Evolutionary conservation across 2,329 filamentous ascomycete genomes (phyloP), one percentile per base, ranked within the genome.

Genomic region (Diaporthe helianthi): DNA sequence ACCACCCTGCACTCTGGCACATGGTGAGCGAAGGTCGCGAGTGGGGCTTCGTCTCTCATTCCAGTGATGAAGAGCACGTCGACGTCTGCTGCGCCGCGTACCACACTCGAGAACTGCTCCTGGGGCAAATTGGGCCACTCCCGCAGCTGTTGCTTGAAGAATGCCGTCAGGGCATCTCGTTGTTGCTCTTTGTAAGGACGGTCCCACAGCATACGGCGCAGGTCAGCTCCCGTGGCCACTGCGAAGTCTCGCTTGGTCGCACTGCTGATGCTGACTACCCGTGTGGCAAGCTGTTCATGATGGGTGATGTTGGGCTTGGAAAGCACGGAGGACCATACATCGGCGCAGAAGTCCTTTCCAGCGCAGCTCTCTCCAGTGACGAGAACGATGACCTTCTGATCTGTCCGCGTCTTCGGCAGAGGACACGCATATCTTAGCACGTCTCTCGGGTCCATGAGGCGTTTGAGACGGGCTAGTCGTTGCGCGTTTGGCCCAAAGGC

Each of bases 131-230:
- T 72, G 70, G 86, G 85, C 51, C 79, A 78, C 73, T 79, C 69
- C 33, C 54, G 73, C 47, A 85, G 73, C 74, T 87, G 84, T 0
- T 75, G 69, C 54, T 83, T 73, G 76, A 83, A 90, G 71, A 86
- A 90, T 2, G 64, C 71, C 2, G 84, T 86, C 77, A 91, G 76
- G 0, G 80, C 80, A 74, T 79, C 67, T 44, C 88, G 84, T 72
- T 90, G 87, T 69, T 86, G 73, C 77, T 91, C 88, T 75, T 91
- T 91, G 78, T 90, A 91, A 31, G 71, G 78, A 68, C 88, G 87
- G 71, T 90, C 83, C 0, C 38, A 15, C 46, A 88, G 78, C 54
- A 91, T 78, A 44, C 81, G 82, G 15, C 76, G 58, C 0, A 85
- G 26, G 69, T 89, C 80, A 19, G 84, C 83, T 47, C 83, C 83